Evolutionary conservation across 805 yeast species (phyloP).

Genomic region (Jamesozyma piceae): DNA sequence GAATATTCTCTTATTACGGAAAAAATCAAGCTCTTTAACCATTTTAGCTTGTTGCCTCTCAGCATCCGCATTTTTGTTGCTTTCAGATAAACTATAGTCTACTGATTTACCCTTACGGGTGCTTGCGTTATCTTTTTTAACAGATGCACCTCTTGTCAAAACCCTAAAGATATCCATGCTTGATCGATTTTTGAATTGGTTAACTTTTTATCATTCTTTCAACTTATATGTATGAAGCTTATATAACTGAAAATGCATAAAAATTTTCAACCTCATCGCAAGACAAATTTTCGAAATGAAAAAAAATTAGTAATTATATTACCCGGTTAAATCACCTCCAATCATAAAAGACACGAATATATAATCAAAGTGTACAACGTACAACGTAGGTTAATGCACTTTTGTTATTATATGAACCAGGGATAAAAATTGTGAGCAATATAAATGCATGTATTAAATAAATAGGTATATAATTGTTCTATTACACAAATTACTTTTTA

Average conservation of each 20-base stretch:
- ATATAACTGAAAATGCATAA: neutral
- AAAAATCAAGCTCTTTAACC: constrained; percentile 75
- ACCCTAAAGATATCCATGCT: constrained; percentile 83
- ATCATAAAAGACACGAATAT: neutral
- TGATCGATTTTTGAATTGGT: neutral
- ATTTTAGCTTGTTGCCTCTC: constrained; percentile 37
- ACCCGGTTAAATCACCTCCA: neutral
- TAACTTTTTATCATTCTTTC: no score
- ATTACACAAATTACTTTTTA: neutral
- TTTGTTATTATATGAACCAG: no score
- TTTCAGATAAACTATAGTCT: constrained; percentile 18
- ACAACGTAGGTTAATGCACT: no score
- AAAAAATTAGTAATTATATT: neutral
- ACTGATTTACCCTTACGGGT: constrained; percentile 18
- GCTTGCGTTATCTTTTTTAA: constrained; percentile 42
- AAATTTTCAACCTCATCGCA: constrained; percentile 8
- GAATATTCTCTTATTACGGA: constrained; percentile 44
- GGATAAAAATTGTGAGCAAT: no score
- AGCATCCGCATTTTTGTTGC: constrained; percentile 33
- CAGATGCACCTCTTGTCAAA: constrained; percentile 74
- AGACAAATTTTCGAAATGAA: neutral
- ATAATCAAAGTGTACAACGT: no score
- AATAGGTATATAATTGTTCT: no score
- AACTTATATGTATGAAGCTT: neutral
- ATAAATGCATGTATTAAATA: no score